Evolutionary conservation across 371 early-diverging fungal genomes (phyloP).

Genomic region (Conidiobolus incongruus): DNA sequence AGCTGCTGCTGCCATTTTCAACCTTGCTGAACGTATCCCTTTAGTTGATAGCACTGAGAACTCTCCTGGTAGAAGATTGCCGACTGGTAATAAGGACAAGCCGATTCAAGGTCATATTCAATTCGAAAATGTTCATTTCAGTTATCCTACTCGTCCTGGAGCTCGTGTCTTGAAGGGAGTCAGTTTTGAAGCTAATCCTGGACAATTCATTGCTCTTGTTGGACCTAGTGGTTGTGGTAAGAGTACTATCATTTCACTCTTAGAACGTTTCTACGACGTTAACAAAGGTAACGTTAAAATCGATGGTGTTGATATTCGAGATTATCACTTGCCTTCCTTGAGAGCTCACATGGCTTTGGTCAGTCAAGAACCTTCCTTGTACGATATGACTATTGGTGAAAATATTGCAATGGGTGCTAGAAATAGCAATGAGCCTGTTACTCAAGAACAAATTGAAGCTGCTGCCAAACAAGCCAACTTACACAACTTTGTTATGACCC

Average conservation of each 20-base stretch:
- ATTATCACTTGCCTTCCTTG: constrained; percentile 29
- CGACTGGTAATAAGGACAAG: constrained; percentile 5
- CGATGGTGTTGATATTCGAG: constrained; percentile 40
- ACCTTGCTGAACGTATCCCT: constrained; percentile 24
- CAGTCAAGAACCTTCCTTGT: constrained; percentile 71
- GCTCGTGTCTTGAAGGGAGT: constrained; percentile 53
- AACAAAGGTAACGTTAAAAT: constrained; percentile 27
- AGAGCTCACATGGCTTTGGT: constrained; percentile 59
- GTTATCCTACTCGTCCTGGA: constrained; percentile 65
- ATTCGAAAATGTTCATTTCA: constrained; percentile 39
- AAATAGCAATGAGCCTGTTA: constrained; percentile 6
- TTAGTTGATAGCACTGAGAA: constrained; percentile 19
- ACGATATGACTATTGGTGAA: constrained; percentile 59
- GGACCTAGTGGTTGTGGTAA: constrained; percentile 34
- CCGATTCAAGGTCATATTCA: constrained; percentile 25
- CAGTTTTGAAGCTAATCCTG: constrained; percentile 27
- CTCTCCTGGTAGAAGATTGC: constrained; percentile 8
- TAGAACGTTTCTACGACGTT: constrained; percentile 51
- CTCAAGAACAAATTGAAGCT: constrained; percentile 29
- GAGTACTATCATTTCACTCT: constrained; percentile 36
- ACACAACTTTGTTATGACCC: constrained; percentile 40
- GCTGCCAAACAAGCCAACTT: constrained; percentile 46
- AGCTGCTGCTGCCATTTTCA: constrained; percentile 44
- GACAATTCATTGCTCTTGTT: constrained; percentile 18
- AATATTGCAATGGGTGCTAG: constrained; percentile 46